Conservation (phyloP, 768 basidiomycete species). For the Chalciporus piperatus region DNA sequence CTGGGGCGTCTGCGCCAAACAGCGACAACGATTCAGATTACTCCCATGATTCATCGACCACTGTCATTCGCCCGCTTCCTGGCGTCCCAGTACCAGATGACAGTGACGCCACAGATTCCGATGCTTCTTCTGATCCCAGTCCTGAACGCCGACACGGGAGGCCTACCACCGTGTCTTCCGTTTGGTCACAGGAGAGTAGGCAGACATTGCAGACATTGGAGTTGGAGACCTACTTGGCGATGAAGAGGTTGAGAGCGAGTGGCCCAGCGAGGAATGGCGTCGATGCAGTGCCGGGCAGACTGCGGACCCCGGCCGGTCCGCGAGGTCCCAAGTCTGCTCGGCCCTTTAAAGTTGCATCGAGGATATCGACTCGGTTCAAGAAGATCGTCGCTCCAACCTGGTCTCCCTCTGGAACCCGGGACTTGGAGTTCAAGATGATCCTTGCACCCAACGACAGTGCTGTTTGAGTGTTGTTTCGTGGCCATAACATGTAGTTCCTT, state of each 20-base stretch:
- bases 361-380: conserved; percentile 2
- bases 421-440: not conserved
- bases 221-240: not conserved
- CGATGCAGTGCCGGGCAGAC: not conserved
- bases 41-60: conserved; percentile 1
- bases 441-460: conserved; percentile 1
- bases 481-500: not conserved
- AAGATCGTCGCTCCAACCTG: not conserved
- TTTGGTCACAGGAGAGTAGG: conserved; percentile 37
- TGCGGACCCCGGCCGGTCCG: not conserved
- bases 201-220: conserved; percentile 29
- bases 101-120: not conserved
- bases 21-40: conserved; percentile 6
- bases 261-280: not conserved
- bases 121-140: not conserved
- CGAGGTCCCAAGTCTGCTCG: conserved; percentile 1
- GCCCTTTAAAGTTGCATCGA: conserved; percentile 1
- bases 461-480: conserved; percentile 3
- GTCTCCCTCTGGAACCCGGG: not conserved
- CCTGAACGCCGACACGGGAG: not conserved
- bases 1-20: not conserved
- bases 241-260: not conserved
- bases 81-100: not conserved
- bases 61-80: conserved; percentile 11
- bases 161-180: conserved; percentile 13